Conservation (phyloP, 305 asterid genomes). For the Coffea humblotiana region DNA sequence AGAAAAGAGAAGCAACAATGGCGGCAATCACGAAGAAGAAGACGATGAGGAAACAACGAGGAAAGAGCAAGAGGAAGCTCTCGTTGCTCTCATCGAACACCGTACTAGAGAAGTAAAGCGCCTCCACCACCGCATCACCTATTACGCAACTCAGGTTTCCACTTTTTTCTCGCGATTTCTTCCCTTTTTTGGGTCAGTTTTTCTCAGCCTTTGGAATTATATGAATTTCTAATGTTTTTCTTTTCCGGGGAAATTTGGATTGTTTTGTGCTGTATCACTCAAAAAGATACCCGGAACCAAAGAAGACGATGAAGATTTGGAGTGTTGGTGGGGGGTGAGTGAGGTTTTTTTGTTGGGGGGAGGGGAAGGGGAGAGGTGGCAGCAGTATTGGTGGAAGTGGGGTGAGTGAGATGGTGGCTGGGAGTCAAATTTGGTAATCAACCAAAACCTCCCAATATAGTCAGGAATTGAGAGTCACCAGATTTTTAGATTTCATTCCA, state of each 20-base stretch:
- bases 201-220: background rate
- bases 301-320: too few relatives aligned
- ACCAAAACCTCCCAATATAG: too few relatives aligned
- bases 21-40: background rate
- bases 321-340: too few relatives aligned
- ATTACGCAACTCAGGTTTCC: slow-evolving; percentile 58
- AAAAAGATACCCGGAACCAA: background rate
- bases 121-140: slow-evolving; percentile 53
- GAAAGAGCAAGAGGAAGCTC: slow-evolving; percentile 65
- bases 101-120: slow-evolving; percentile 68
- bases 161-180: background rate
- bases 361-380: too few relatives aligned
- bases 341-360: too few relatives aligned
- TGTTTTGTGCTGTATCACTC: background rate
- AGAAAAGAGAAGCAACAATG: slow-evolving; percentile 1
- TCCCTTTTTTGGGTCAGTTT: background rate
- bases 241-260: background rate
- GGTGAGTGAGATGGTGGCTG: too few relatives aligned
- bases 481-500: too few relatives aligned
- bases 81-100: slow-evolving; percentile 64
- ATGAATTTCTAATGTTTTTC: background rate
- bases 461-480: too few relatives aligned
- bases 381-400: too few relatives aligned
- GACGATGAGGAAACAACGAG: slow-evolving; percentile 31
- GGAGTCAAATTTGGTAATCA: too few relatives aligned